phyloP scores from a whole-genome alignment of 805 yeast species.

The Myxozyma mucilagina region DNA sequence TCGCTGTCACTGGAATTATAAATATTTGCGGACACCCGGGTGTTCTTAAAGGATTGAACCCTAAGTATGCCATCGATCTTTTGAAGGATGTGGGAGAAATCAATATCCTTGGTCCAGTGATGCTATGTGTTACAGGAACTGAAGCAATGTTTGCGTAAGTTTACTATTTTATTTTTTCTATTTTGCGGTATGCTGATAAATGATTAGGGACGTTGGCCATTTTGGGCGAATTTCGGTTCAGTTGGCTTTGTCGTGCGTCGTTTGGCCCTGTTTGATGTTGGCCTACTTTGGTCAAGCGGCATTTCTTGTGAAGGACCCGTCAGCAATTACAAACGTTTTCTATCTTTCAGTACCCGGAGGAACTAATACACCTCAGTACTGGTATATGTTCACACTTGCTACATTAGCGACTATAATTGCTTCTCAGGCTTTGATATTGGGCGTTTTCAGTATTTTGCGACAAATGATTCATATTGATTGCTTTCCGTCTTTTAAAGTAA shows the following conservation, averaged over 20 bases:
- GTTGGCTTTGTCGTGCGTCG: no score
- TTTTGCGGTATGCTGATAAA: background rate
- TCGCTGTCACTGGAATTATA: slow-evolving; percentile 50
- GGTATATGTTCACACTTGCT: slow-evolving; percentile 53
- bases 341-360: slow-evolving; percentile 53
- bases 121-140: slow-evolving; percentile 59
- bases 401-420: slow-evolving; percentile 60
- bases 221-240: slow-evolving; percentile 44
- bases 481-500: slow-evolving; percentile 53
- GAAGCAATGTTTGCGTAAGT: slow-evolving; percentile 60
- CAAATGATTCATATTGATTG: slow-evolving; percentile 58
- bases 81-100: slow-evolving; percentile 44
- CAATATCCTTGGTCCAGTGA: slow-evolving; percentile 48
- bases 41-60: slow-evolving; percentile 52
- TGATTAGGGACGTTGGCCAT: slow-evolving; percentile 52
- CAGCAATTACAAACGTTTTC: slow-evolving; percentile 47
- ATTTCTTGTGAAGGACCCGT: slow-evolving; percentile 46
- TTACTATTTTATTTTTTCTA: no score
- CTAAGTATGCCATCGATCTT: slow-evolving; percentile 52
- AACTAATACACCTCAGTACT: slow-evolving; percentile 46
- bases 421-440: slow-evolving; percentile 58
- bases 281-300: slow-evolving; percentile 63
- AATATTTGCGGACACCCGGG: slow-evolving; percentile 48
- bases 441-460: slow-evolving; percentile 55
- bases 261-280: slow-evolving; percentile 44